A percentile compares a stretch with the other conserved stretches of the same genome.
phyloP scores from a whole-genome alignment of 2,329 filamentous ascomycete species.

The Paraphaeosphaeria sporulosa region DNA sequence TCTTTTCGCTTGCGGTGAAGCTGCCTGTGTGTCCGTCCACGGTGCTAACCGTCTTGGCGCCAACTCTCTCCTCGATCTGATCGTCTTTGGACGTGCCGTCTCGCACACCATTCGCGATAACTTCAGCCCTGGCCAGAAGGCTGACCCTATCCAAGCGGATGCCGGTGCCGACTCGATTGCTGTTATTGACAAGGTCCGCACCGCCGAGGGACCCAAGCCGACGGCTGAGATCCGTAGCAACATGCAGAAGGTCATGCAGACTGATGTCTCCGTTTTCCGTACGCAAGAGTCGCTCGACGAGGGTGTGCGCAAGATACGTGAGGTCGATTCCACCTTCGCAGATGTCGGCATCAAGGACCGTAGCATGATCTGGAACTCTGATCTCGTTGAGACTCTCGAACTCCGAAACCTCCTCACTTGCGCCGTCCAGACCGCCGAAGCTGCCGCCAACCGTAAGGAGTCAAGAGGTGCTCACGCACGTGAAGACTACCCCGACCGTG shows the following conservation, averaged over 20 bases:
- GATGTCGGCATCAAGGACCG: conserved; percentile 96
- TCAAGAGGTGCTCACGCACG: conserved; percentile 96
- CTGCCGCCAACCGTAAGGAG: conserved; percentile 94
- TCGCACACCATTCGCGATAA: conserved; percentile 97
- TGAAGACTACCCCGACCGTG: conserved; percentile 94
- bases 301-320: conserved; percentile 85
- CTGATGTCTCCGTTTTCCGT: conserved; percentile 95
- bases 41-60: conserved; percentile 97
- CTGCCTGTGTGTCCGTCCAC: conserved; percentile 96
- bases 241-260: conserved; percentile 99
- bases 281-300: conserved; percentile 93
- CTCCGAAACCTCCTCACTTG: conserved; percentile 94
- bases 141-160: conserved; percentile 81
- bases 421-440: conserved; percentile 91
- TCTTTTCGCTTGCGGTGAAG: conserved; percentile 95
- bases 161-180: conserved; percentile 88
- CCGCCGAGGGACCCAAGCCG: conserved; percentile 81
- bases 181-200: conserved; percentile 85
- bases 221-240: conserved; percentile 87
- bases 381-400: conserved; percentile 95
- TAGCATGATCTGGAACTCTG: conserved; percentile 99
- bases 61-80: conserved; percentile 96
- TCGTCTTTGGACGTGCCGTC: conserved; percentile 97
- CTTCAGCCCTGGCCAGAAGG: conserved; percentile 81
- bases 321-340: conserved; percentile 80